Base-by-base conservation (phyloP, 2,329 filamentous ascomycete species). In the Diaporthe sp. region DNA sequence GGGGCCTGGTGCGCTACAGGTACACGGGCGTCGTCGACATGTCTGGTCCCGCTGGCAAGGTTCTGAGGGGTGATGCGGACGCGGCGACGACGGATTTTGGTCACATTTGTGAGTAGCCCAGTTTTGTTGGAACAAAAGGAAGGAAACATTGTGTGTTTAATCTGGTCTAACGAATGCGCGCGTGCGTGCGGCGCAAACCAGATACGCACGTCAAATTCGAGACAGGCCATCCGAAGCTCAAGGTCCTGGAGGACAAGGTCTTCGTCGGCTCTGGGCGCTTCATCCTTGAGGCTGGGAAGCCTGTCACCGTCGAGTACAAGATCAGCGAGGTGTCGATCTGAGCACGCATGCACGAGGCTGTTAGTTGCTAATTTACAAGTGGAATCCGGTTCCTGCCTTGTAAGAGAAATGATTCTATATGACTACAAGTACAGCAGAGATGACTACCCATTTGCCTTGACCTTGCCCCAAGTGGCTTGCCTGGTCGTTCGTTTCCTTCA, bases 201-300 rank as follows among this genome's bases (percentile, higher is more conserved):
- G 66, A 66, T 65, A 81, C 81, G 4, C 81, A 84, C 63, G 78
- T 82, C n/a, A 75, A 78, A 15, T 84, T 86, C 56, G 83, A 86
- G 78, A 81, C 82, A 2, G 84, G 83, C 32, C 75, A 77, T 66
- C 77, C 80, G 5, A 78, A 78, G 58, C 79, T 86, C 71, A 81
- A 79, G 71, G 79, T 71, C 4, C 74, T 87, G n/a, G 82, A 84
- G 76, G 70, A 81, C 71, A 85, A 84, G 77, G 77, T 84, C 7
- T 87, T 80, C 76, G 84, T 86, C 42, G 84, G 79, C 5, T 80
- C 82, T 56, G 85, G 85, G 25, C 79, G 82, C 42, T 86, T 87
- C 74, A 76, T 86, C 15, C n/a, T 86, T n/a, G 82, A 84, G 76
- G 69, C 76, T 4, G 84, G 83, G 30, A 81, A 85, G 79, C 79